Evolutionary conservation across 2,329 filamentous ascomycete species (phyloP).

Genomic region (Hypomyces perniciosus): DNA sequence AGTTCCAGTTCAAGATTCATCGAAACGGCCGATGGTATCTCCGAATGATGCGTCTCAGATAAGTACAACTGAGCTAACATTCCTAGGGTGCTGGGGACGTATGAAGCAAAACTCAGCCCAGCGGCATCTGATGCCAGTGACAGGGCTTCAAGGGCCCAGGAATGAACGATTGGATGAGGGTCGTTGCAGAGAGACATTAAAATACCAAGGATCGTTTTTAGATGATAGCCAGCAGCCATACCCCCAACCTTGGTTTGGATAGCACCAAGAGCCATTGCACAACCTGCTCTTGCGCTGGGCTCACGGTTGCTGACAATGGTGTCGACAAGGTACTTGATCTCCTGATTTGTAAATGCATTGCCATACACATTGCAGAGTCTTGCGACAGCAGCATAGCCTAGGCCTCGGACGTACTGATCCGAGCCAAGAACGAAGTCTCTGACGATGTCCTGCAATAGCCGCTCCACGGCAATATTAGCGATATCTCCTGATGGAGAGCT

Average conservation of each 20-base stretch:
- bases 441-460: conserved; percentile 70
- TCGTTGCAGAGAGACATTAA: conserved; percentile 97
- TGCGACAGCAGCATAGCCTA: conserved; percentile 81
- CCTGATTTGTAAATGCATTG: conserved; percentile 79
- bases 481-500: conserved; percentile 66
- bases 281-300: conserved; percentile 86
- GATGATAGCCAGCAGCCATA: conserved; percentile 92
- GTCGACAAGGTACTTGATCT: conserved; percentile 88
- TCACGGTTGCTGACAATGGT: conserved; percentile 92
- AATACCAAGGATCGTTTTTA: conserved; percentile 96
- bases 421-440: conserved; percentile 70
- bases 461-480: conserved; percentile 70
- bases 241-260: conserved; percentile 95
- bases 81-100: conserved; percentile 82
- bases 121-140: conserved; percentile 85
- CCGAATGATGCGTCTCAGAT: conserved; percentile 83
- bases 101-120: conserved; percentile 84
- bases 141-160: conserved; percentile 89
- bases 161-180: conserved; percentile 90
- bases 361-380: conserved; percentile 79
- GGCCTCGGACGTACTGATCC: conserved; percentile 77
- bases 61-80: conserved; percentile 93
- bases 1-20: conserved; percentile 88
- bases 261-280: conserved; percentile 84
- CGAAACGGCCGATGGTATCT: conserved; percentile 70